Evolutionary conservation across 2,329 filamentous ascomycete species (phyloP).

Genomic region (Monilinia laxa): DNA sequence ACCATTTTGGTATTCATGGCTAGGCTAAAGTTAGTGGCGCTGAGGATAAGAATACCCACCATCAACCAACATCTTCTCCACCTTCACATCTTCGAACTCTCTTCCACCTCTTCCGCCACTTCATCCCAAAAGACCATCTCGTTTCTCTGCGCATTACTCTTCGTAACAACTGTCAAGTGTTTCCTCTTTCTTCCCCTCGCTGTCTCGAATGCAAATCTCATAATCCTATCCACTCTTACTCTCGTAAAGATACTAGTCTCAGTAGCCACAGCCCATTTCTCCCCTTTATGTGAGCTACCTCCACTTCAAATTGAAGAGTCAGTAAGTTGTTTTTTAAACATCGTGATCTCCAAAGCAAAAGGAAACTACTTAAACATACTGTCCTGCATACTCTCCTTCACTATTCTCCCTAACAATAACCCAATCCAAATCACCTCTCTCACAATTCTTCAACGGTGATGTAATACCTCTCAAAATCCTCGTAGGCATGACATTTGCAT

Average conservation of each 20-base stretch:
- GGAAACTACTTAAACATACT: slow-evolving; percentile 12
- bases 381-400: slow-evolving; percentile 53
- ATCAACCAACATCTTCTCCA: slow-evolving; percentile 49
- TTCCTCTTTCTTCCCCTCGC: slow-evolving; percentile 53
- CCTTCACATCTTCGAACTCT: slow-evolving; percentile 57
- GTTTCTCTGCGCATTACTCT: slow-evolving; percentile 64
- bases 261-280: slow-evolving; percentile 59
- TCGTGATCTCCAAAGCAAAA: neutral
- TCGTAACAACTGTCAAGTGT: slow-evolving; percentile 61
- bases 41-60: neutral
- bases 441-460: slow-evolving; percentile 51
- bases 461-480: slow-evolving; percentile 57
- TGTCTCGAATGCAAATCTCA: slow-evolving; percentile 62
- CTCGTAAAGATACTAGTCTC: slow-evolving; percentile 64
- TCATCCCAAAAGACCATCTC: slow-evolving; percentile 70
- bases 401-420: slow-evolving; percentile 66
- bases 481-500: slow-evolving; percentile 64
- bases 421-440: slow-evolving; percentile 57
- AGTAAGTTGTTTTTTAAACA: neutral
- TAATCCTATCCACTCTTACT: slow-evolving; percentile 57
- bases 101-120: slow-evolving; percentile 60
- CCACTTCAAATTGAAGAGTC: slow-evolving; percentile 40
- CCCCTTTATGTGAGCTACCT: slow-evolving; percentile 56
- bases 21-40: neutral
- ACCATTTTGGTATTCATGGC: slow-evolving; percentile 53